A percentile compares a stretch with the other conserved stretches of the same genome.
Evolutionary conservation across 2,329 filamentous ascomycete genomes (phyloP).

Genomic region (Endocalyx cinctus): DNA sequence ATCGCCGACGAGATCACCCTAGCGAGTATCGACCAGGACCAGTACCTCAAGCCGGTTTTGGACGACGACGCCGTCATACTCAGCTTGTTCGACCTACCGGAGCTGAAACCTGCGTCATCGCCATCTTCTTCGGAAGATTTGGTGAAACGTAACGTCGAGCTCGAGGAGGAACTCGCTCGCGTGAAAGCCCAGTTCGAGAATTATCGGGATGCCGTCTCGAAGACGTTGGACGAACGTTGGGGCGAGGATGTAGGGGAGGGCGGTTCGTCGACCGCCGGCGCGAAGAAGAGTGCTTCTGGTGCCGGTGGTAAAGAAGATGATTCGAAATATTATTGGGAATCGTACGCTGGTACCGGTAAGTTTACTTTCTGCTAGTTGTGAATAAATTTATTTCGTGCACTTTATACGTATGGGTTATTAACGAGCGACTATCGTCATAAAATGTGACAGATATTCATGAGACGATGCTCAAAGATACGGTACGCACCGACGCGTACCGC

Average conservation of each 20-base stretch:
- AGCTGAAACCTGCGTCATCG: slow-evolving; percentile 32
- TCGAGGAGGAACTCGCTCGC: slow-evolving; percentile 57
- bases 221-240: slow-evolving; percentile 63
- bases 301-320: slow-evolving; percentile 31
- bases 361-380: slow-evolving; percentile 1
- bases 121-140: slow-evolving; percentile 33
- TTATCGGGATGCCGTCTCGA: slow-evolving; percentile 61
- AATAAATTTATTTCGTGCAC: background rate
- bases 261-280: slow-evolving; percentile 23
- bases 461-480: slow-evolving; percentile 86
- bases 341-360: slow-evolving; percentile 57
- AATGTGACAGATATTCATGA: slow-evolving; percentile 93
- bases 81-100: slow-evolving; percentile 73
- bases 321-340: slow-evolving; percentile 54
- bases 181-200: slow-evolving; percentile 59
- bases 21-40: slow-evolving; percentile 68
- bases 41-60: slow-evolving; percentile 76
- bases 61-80: slow-evolving; percentile 89
- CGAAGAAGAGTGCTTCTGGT: slow-evolving; percentile 19
- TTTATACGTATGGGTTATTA: background rate
- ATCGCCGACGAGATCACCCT: slow-evolving; percentile 57
- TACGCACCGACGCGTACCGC: slow-evolving; percentile 86
- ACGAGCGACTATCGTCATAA: too few species aligned
- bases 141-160: slow-evolving; percentile 46
- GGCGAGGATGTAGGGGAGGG: slow-evolving; percentile 43